A percentile compares a stretch with the other conserved stretches of the same genome.
phyloP scores from a whole-genome alignment of 768 basidiomycete genomes.

The Phallus indusiatus region DNA sequence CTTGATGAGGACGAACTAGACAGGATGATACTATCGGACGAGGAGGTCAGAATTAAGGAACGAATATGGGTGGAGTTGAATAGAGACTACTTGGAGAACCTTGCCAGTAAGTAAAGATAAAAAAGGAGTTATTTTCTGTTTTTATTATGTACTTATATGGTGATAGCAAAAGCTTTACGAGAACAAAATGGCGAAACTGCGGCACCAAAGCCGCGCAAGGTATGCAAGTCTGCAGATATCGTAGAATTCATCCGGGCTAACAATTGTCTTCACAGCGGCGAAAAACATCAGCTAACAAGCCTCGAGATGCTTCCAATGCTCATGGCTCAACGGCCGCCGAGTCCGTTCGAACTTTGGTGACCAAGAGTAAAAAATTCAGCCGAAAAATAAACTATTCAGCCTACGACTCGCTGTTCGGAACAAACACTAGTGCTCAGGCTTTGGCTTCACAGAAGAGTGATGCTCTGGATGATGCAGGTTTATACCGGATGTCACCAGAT shows the following conservation, averaged over 20 bases:
- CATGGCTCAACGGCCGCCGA: slow-evolving; percentile 67
- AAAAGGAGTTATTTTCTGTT: background rate
- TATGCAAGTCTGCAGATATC: slow-evolving; percentile 36
- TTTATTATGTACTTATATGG: slow-evolving; percentile 34
- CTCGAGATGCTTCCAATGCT: slow-evolving; percentile 66
- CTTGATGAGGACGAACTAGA: slow-evolving; percentile 92
- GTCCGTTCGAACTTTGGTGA: slow-evolving; percentile 65
- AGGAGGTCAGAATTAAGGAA: slow-evolving; percentile 79
- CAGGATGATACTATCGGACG: slow-evolving; percentile 63
- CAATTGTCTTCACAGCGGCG: slow-evolving; percentile 41
- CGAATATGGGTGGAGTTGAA: slow-evolving; percentile 93
- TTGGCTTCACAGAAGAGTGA: slow-evolving; percentile 34
- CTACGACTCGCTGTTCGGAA: slow-evolving; percentile 48
- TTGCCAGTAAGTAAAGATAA: slow-evolving; percentile 53
- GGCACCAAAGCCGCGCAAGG: slow-evolving; percentile 62
- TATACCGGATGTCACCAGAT: slow-evolving; percentile 35
- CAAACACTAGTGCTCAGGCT: background rate
- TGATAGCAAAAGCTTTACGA: slow-evolving; percentile 61
- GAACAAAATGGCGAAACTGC: slow-evolving; percentile 19
- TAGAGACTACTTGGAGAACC: slow-evolving; percentile 77
- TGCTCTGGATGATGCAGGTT: slow-evolving; percentile 27
- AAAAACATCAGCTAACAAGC: slow-evolving; percentile 46
- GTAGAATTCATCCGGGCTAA: slow-evolving; percentile 5
- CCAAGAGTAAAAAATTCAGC: slow-evolving; percentile 78
- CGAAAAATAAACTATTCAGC: slow-evolving; percentile 93